phyloP scores from a whole-genome alignment of 1,139 yeast species.

The Kodamaea alishanica region DNA sequence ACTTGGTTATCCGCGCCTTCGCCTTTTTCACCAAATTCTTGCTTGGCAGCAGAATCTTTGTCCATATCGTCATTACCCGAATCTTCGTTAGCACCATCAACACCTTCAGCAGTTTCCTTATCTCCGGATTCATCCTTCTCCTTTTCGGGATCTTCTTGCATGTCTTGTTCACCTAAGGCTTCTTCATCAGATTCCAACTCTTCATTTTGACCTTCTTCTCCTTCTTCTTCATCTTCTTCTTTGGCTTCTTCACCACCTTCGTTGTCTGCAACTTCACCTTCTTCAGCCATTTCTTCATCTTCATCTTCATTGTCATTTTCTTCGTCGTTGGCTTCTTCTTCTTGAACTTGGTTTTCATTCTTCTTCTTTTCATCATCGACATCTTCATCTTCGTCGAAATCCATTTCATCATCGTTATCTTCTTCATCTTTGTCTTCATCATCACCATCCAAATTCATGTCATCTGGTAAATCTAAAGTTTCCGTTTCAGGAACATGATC shows the following conservation, averaged over 20 bases:
- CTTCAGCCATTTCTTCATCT: constrained; percentile 23
- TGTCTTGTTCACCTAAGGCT: constrained; percentile 16
- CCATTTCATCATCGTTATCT: constrained; percentile 31
- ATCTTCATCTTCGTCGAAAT: constrained; percentile 22
- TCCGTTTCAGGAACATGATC: constrained; percentile 76
- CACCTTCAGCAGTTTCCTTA: constrained; percentile 34
- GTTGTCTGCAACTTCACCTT: constrained; percentile 21
- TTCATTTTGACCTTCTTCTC: constrained; percentile 10
- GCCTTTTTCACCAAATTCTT: constrained; percentile 66
- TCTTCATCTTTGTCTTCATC: constrained; percentile 53
- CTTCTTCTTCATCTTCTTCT: constrained; percentile 20
- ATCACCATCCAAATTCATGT: constrained; percentile 72
- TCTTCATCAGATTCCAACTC: constrained; percentile 17
- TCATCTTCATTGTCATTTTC: constrained; percentile 23
- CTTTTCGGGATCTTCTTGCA: constrained; percentile 24
- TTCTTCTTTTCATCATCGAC: constrained; percentile 14
- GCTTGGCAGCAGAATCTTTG: constrained; percentile 66
- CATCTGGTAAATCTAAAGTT: constrained; percentile 80
- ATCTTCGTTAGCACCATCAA: constrained; percentile 50
- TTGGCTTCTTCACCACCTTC: constrained; percentile 26
- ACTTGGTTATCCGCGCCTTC: constrained; percentile 75
- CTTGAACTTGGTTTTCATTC: constrained; percentile 20
- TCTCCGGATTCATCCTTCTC: constrained; percentile 25
- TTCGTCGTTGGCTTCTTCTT: constrained; percentile 17
- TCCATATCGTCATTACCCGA: constrained; percentile 49